Base-by-base conservation (phyloP, 2,329 filamentous ascomycete species). In the Didymosphaeria variabile region DNA sequence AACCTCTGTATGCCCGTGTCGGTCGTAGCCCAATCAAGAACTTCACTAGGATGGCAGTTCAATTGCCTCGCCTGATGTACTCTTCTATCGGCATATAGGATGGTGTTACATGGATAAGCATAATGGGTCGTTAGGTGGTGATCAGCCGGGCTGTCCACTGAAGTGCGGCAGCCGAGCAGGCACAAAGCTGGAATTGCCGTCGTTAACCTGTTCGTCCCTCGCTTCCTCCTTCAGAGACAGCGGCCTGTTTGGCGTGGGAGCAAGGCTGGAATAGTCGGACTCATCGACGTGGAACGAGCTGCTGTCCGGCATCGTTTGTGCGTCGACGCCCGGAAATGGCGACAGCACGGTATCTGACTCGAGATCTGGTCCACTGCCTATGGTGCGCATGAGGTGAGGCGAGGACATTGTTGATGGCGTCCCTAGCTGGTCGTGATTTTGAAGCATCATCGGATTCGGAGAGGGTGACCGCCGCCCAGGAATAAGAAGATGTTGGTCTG, bases 151-250 rank as follows among this genome's bases (percentile, higher is more conserved):
- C 31, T 61, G 55, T 19, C 52, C 45, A 21, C 63, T 67, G 62
- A 79, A 79, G 54, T 74, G 67, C 40, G 77, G 77, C 50, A 79
- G 61, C 21, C 70, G 59, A 21, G 77, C 77, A 8, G 76, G 76
- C 13, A 79, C 67, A 63, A 79, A 79, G 5, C 55, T 61, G 7
- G 62, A 62, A 23, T 68, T 59, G 3, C 60, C 52, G 17, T 55
- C 3, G 5, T 47, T 31, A 31, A 15, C 55, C 4, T 47, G 36
- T 4, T 61, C 55, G 7, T 67, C 71, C 8, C 60, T 60, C 12
- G 57, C 46, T 45, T 65, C 64, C n/a, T 68, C 66, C 38, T 59
- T 70, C 15, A 74, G 21, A 12, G 68, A 72, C 40, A 70, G 55
- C 7, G 73, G 68, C 26, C 67, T 52, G 46, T 66, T 70, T n/a